These are phyloP conservation scores for Wallacemonas sp. DNA, from an alignment of 208 protist genomes.

Conservation along the genomic window DNA sequence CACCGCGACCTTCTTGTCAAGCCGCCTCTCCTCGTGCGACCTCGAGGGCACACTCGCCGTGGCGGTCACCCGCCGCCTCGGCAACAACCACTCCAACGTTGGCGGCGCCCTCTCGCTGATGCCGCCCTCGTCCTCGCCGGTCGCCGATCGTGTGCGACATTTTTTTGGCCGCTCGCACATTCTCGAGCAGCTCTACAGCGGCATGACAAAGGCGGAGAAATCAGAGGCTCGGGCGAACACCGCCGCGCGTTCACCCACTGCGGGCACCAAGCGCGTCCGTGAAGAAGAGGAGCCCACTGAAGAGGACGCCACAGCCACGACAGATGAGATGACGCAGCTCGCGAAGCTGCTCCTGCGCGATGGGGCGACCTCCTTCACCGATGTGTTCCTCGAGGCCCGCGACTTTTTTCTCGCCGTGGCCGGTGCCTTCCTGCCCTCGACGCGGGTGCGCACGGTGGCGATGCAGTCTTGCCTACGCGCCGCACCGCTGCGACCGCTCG, in stretches of 20 bases:
- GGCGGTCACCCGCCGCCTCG: constrained; percentile 52
- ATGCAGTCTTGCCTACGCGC: constrained; percentile 1
- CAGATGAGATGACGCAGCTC: constrained; percentile 1
- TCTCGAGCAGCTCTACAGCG: not conserved
- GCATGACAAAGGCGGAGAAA: not conserved
- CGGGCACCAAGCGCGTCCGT: no score
- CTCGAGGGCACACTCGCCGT: constrained; percentile 60
- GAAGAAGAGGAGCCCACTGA: not conserved
- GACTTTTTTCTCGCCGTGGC: constrained; percentile 26
- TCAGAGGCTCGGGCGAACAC: not conserved
- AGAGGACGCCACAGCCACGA: not conserved
- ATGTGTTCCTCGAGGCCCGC: constrained; percentile 27
- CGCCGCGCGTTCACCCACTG: not conserved
- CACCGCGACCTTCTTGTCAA: not conserved
- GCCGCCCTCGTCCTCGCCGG: not conserved
- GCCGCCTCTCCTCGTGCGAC: constrained; percentile 56
- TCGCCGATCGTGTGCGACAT: not conserved
- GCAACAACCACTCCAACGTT: constrained; percentile 14
- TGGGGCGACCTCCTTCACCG: constrained; percentile 22
- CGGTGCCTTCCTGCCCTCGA: constrained; percentile 29
- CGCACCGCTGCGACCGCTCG: not conserved
- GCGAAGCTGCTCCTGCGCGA: constrained; percentile 8
- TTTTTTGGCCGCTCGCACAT: constrained; percentile 2
- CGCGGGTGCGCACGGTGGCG: not conserved
- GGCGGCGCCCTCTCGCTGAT: constrained; percentile 4